Evolutionary conservation across 2,329 filamentous ascomycete species (phyloP).

Genomic region (Pleomassaria siparia): DNA sequence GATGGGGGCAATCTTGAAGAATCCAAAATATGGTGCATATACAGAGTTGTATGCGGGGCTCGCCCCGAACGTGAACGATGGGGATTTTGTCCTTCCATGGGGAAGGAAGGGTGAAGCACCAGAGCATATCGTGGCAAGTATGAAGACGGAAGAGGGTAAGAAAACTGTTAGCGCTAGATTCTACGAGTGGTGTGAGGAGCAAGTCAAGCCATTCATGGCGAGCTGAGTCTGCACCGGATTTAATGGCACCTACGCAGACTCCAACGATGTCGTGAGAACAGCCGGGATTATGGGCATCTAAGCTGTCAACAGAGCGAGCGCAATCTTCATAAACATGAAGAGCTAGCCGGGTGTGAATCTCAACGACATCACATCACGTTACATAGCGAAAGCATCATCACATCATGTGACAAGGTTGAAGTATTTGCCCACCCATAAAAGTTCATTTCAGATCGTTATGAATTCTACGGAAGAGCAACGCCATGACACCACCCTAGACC

Average conservation of each 20-base stretch:
- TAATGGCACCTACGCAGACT: too few relatives aligned
- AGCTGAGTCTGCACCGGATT: too few relatives aligned
- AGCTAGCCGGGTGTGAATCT: too few relatives aligned
- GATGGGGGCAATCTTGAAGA: slow-evolving; percentile 14
- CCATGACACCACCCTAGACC: slow-evolving; percentile 36
- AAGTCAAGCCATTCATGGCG: slow-evolving; percentile 6
- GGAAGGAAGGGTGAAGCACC: slow-evolving; percentile 19
- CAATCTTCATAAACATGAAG: background rate
- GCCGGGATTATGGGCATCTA: too few relatives aligned
- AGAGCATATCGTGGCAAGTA: slow-evolving; percentile 9
- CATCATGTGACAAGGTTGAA: background rate
- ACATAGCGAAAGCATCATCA: background rate
- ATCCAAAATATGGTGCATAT: slow-evolving; percentile 15
- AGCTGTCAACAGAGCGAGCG: background rate
- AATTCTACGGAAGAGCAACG: slow-evolving; percentile 44
- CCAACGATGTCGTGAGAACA: too few relatives aligned
- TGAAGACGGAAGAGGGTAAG: slow-evolving; percentile 1
- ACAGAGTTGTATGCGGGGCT: slow-evolving; percentile 24
- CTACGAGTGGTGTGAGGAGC: slow-evolving; percentile 18
- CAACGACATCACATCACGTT: background rate
- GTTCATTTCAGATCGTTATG: slow-evolving; percentile 43
- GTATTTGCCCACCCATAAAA: slow-evolving; percentile 34
- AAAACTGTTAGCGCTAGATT: slow-evolving; percentile 13
- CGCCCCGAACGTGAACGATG: slow-evolving; percentile 14
- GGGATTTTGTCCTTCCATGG: slow-evolving; percentile 22